These are phyloP conservation scores for Fraxinus baroniana DNA, from an alignment of 305 asterid genomes.

Conservation along the genomic window DNA sequence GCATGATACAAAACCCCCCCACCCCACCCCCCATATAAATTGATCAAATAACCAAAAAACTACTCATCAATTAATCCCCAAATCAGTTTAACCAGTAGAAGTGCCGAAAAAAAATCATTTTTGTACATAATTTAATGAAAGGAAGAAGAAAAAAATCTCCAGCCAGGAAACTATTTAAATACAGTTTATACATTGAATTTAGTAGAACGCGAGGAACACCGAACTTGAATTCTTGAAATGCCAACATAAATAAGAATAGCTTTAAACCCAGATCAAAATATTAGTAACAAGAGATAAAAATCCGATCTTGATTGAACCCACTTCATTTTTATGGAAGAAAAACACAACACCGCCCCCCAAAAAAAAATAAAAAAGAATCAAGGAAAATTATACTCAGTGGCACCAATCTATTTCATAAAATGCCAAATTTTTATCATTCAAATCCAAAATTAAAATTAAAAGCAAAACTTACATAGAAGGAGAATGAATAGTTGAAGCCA, in stretches of 20 bases:
- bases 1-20: constrained; percentile 3
- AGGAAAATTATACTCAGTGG: not conserved
- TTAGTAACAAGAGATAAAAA: constrained; percentile 6
- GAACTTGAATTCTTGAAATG: constrained; percentile 13
- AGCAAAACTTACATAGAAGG: constrained; percentile 43
- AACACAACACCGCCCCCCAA: not conserved
- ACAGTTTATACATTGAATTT: not conserved
- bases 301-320: constrained; percentile 24
- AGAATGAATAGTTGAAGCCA: constrained; percentile 64
- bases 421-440: constrained; percentile 16
- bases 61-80: constrained; percentile 13
- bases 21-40: not conserved
- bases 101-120: not conserved
- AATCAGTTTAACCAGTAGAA: not conserved
- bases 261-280: constrained; percentile 31
- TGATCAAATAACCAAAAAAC: not conserved
- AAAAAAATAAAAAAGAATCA: not conserved
- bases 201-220: not conserved
- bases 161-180: not conserved
- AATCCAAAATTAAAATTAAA: not conserved
- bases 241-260: constrained; percentile 1
- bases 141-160: constrained; percentile 4
- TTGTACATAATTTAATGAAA: not conserved
- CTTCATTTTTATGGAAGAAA: not conserved
- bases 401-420: not conserved